phyloP scores from a whole-genome alignment of 768 basidiomycete genomes.

The Boletus vinaceobasis region DNA sequence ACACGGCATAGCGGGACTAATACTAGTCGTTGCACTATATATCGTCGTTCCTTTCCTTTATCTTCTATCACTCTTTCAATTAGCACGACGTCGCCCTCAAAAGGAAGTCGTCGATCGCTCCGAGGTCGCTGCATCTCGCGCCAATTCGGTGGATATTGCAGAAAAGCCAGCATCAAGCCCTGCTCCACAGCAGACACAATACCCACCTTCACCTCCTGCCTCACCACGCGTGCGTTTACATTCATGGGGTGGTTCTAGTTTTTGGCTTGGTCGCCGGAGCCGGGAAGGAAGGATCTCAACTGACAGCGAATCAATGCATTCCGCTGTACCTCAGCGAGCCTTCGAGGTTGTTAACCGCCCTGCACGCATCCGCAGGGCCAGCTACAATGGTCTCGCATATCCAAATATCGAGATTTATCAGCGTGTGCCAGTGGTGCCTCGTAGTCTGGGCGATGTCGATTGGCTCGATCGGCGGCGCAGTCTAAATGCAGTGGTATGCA shows the following conservation, averaged over 20 bases:
- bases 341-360: constrained; percentile 52
- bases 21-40: constrained; percentile 63
- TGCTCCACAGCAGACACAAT: constrained; percentile 30
- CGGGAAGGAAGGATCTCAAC: constrained; percentile 37
- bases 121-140: constrained; percentile 27
- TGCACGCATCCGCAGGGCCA: constrained; percentile 51
- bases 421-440: constrained; percentile 41
- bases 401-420: constrained; percentile 46
- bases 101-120: constrained; percentile 24
- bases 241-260: constrained; percentile 38
- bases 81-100: constrained; percentile 8
- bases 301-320: constrained; percentile 37
- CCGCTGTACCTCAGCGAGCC: constrained; percentile 35
- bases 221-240: constrained; percentile 33
- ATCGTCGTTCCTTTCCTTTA: constrained; percentile 43
- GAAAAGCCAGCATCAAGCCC: constrained; percentile 38
- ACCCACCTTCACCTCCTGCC: constrained; percentile 30
- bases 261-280: constrained; percentile 35
- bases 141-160: constrained; percentile 38
- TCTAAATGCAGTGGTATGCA: constrained; percentile 63
- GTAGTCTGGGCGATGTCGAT: constrained; percentile 68
- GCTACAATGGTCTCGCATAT: constrained; percentile 40
- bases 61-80: constrained; percentile 28
- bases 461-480: constrained; percentile 77
- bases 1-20: constrained; percentile 65